Percentiles rank a stretch among this genome's conserved stretches.
phyloP scores from a whole-genome alignment of 2,329 filamentous ascomycete species.

The Neopestalotiopsis sp. region DNA sequence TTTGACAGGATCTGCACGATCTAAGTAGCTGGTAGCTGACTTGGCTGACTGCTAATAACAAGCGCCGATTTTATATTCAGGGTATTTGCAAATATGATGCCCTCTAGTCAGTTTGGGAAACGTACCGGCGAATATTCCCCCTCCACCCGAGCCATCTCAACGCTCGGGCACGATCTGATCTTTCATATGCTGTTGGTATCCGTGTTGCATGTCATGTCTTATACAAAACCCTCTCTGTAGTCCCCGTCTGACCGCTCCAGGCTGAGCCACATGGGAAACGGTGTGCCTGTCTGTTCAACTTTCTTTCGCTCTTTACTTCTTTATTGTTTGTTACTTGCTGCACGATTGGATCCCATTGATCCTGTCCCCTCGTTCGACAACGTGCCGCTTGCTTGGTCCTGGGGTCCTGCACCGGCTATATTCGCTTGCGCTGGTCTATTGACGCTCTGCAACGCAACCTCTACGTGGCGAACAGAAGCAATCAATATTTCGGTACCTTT shows the following conservation, averaged over 20 bases:
- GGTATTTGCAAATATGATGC: neutral
- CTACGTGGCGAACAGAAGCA: constrained; percentile 25
- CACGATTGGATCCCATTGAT: constrained; percentile 25
- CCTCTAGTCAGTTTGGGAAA: neutral
- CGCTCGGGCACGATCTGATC: neutral
- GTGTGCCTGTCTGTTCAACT: constrained; percentile 8
- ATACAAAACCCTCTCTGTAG: constrained; percentile 16
- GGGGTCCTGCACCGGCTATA: constrained; percentile 32
- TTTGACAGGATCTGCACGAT: neutral
- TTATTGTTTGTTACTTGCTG: constrained; percentile 18
- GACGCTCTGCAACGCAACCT: constrained; percentile 28
- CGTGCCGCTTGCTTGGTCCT: constrained; percentile 23
- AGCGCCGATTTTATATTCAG: neutral
- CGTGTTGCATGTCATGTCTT: constrained; percentile 20
- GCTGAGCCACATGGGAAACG: neutral
- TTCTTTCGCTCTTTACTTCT: neutral
- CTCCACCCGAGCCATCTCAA: neutral
- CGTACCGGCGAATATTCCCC: neutral
- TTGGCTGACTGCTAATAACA: neutral
- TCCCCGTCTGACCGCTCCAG: constrained; percentile 8
- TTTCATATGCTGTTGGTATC: constrained; percentile 19
- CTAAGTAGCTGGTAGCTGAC: neutral
- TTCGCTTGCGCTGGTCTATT: constrained; percentile 26
- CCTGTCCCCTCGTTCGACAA: constrained; percentile 28
- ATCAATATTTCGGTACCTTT: constrained; percentile 28